phyloP scores from a whole-genome alignment of 169 alveolate genomes.

The Eimeria tenella region DNA sequence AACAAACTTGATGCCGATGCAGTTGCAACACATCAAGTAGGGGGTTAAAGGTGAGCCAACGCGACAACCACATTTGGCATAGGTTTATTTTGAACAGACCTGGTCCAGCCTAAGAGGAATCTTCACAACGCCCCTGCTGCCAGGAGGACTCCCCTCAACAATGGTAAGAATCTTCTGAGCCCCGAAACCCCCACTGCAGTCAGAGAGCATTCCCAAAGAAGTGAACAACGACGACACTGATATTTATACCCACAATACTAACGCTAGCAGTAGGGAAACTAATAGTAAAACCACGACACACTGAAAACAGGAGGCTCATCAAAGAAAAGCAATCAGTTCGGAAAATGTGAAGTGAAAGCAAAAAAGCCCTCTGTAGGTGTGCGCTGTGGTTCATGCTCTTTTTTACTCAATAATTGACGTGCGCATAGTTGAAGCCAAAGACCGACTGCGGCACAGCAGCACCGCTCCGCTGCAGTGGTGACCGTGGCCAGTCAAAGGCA shows the following conservation, averaged over 20 bases:
- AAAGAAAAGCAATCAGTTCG: too few species aligned
- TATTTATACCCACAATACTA: too few species aligned
- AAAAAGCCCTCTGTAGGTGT: too few species aligned
- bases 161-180: conserved; percentile 3
- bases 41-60: background rate
- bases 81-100: background rate
- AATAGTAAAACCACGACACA: too few species aligned
- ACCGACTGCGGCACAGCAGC: conserved; percentile 46
- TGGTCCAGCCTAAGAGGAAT: conserved; percentile 34
- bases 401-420: background rate
- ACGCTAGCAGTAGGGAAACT: too few species aligned
- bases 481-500: background rate
- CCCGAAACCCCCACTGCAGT: conserved; percentile 55
- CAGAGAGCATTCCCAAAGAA: background rate
- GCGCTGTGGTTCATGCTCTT: background rate
- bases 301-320: too few species aligned
- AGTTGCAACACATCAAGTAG: background rate
- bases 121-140: conserved; percentile 6
- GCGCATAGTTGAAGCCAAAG: conserved; percentile 26
- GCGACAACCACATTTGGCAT: background rate
- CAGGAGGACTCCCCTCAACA: conserved; percentile 40
- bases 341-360: too few species aligned
- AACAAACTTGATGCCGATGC: background rate
- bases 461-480: conserved; percentile 45
- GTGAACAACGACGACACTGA: too few species aligned